phyloP scores from a whole-genome alignment of 768 basidiomycete species.

The Leccinum uliginosum region DNA sequence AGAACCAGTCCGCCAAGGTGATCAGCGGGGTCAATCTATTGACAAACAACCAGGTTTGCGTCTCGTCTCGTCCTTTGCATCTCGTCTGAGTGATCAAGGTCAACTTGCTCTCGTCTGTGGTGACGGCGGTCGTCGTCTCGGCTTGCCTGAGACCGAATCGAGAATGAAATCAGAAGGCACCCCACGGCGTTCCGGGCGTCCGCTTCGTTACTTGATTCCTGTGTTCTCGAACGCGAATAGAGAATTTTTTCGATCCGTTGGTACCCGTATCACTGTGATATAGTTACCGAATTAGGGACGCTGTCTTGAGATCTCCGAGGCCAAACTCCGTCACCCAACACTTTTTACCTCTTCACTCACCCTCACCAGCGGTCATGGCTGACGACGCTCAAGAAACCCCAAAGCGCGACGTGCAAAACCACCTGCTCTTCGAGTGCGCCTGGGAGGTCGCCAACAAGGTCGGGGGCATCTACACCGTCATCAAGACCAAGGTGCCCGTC shows the following conservation, averaged over 20 bases:
- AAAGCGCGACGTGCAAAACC: constrained; percentile 71
- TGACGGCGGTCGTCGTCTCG: constrained; percentile 35
- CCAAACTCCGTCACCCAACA: constrained; percentile 4
- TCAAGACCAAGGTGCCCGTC: constrained; percentile 98
- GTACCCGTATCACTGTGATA: neutral
- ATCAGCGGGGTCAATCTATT: constrained; percentile 64
- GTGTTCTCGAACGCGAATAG: neutral
- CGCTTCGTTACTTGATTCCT: neutral
- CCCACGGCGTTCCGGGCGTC: neutral
- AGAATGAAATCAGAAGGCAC: neutral
- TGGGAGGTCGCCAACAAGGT: constrained; percentile 99
- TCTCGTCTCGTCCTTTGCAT: constrained; percentile 4
- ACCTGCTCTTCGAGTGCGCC: constrained; percentile 89
- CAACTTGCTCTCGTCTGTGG: constrained; percentile 41
- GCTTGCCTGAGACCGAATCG: constrained; percentile 25
- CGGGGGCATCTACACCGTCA: constrained; percentile 99
- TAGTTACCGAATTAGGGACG: constrained; percentile 23
- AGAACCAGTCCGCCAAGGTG: constrained; percentile 48
- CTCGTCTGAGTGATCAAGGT: constrained; percentile 32
- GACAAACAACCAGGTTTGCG: constrained; percentile 77
- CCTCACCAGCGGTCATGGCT: constrained; percentile 13
- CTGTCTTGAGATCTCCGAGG: constrained; percentile 6
- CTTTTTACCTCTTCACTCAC: neutral
- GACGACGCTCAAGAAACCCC: constrained; percentile 18
- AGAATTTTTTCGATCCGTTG: neutral